phyloP scores from a whole-genome alignment of 345 rosid species.

The Acer saccharum region DNA sequence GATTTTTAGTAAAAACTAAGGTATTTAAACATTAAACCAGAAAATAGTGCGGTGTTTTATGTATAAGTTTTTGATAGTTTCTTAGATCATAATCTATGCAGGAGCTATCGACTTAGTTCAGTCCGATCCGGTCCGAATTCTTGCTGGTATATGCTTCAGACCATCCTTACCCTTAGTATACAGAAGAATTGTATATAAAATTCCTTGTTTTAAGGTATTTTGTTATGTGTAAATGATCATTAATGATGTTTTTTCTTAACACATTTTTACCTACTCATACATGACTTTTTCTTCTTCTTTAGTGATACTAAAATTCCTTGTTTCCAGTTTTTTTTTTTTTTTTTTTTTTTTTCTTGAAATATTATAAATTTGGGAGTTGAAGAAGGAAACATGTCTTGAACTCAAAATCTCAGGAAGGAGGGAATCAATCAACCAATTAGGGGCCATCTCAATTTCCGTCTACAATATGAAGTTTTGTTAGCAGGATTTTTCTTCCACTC shows the following conservation, averaged over 20 bases:
- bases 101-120: slow-evolving; percentile 9
- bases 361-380: neutral
- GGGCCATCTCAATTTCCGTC: too few species aligned
- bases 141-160: neutral
- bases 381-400: neutral
- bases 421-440: too few species aligned
- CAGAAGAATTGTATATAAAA: slow-evolving; percentile 2
- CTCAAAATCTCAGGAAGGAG: too few species aligned
- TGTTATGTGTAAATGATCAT: slow-evolving; percentile 1
- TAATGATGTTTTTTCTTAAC: neutral
- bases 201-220: neutral
- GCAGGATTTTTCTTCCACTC: too few species aligned
- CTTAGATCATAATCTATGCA: neutral
- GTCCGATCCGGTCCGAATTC: neutral
- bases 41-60: neutral
- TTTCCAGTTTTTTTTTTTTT: too few species aligned
- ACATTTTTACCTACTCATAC: neutral
- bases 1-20: neutral
- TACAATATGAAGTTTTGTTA: too few species aligned
- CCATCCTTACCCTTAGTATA: neutral
- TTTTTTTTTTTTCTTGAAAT: neutral
- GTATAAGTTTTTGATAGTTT: neutral
- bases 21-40: neutral
- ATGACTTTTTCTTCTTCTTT: too few species aligned
- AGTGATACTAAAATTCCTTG: too few species aligned